Conservation (phyloP, 2,329 filamentous ascomycete genomes). For the Botrytis sinoallii region DNA sequence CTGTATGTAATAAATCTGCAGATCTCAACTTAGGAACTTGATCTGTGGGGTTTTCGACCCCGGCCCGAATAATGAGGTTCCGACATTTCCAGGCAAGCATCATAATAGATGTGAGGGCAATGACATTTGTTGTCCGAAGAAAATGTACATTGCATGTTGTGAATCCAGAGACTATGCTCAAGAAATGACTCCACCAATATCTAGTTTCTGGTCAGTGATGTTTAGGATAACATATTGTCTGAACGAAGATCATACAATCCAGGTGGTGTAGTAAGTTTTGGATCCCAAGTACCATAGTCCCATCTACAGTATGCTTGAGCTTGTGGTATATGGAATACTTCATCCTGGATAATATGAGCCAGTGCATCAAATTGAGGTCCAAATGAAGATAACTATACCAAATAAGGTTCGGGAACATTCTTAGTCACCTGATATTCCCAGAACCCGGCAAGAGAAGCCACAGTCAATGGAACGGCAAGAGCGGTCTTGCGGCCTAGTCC, state of each 20-base stretch:
- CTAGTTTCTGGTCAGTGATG: conserved; percentile 28
- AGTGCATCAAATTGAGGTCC: background rate
- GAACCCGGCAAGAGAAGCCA: conserved; percentile 18
- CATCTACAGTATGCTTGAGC: conserved; percentile 81
- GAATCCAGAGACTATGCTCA: conserved; percentile 43
- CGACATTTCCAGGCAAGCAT: conserved; percentile 32
- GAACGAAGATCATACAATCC: conserved; percentile 59
- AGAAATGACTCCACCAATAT: conserved; percentile 43
- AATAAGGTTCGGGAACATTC: conserved; percentile 33
- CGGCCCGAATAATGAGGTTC: conserved; percentile 24
- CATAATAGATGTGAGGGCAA: conserved; percentile 44
- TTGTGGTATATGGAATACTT: conserved; percentile 87
- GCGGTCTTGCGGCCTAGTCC: background rate
- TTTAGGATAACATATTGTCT: background rate
- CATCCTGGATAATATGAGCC: conserved; percentile 56
- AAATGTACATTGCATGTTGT: conserved; percentile 42
- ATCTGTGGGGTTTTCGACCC: background rate
- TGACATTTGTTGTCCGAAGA: conserved; percentile 51
- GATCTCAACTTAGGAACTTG: conserved; percentile 16
- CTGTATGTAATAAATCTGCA: conserved; percentile 49
- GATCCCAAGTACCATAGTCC: conserved; percentile 78
- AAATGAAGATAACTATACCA: conserved; percentile 24
- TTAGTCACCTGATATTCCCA: conserved; percentile 34
- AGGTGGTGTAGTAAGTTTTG: conserved; percentile 95
- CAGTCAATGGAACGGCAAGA: background rate